Evolutionary conservation across 2,329 filamentous ascomycete genomes (phyloP).

Genomic region (Falciphora oryzae): DNA sequence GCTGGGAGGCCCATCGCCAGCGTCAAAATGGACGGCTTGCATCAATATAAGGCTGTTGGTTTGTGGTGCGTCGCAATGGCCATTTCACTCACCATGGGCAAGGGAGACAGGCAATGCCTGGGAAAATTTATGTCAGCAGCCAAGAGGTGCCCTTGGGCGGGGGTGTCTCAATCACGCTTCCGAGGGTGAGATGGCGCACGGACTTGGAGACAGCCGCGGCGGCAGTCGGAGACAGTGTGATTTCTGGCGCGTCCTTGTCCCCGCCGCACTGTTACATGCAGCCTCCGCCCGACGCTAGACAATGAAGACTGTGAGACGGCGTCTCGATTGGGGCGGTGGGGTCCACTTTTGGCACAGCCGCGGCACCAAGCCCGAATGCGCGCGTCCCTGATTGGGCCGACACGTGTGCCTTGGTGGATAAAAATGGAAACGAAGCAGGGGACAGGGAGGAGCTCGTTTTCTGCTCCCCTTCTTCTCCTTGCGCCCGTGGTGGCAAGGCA

Average conservation of each 20-base stretch:
- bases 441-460: background rate
- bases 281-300: background rate
- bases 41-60: background rate
- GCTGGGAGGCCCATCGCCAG: no score
- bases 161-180: no score
- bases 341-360: no score
- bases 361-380: no score
- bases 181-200: no score
- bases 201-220: no score
- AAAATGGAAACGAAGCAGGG: no score
- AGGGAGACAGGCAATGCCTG: no score
- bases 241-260: background rate
- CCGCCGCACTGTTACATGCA: background rate
- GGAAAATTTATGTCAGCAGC: background rate
- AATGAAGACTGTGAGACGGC: no score
- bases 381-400: no score
- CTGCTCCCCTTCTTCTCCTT: background rate
- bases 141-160: background rate
- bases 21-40: background rate
- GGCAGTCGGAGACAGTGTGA: no score
- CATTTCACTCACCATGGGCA: background rate
- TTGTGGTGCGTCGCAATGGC: background rate
- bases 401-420: no score
- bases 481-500: background rate
- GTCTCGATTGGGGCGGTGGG: background rate